Evolutionary conservation across 2,329 filamentous ascomycete species (phyloP).

Genomic region (Trichoderma simmonsii): DNA sequence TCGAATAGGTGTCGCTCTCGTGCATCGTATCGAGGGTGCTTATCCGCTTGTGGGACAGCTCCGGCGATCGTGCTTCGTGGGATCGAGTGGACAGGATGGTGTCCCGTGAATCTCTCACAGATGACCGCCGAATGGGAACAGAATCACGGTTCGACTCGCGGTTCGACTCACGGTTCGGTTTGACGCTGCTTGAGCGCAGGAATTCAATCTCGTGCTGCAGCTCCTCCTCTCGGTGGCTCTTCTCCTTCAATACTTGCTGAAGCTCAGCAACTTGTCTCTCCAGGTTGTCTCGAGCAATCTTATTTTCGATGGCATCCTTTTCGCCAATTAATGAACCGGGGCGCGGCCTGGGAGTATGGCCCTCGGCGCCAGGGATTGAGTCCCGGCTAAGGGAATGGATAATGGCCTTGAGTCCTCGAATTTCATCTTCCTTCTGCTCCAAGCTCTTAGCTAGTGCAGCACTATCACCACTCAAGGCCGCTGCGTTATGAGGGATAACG

Average conservation of each 20-base stretch:
- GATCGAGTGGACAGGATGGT: conserved; percentile 59
- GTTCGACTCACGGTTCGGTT: conserved; percentile 27
- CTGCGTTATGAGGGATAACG: conserved; percentile 38
- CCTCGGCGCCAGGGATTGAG: conserved; percentile 46
- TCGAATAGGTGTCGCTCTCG: conserved; percentile 67
- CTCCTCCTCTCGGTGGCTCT: conserved; percentile 74
- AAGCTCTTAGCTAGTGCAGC: conserved; percentile 66
- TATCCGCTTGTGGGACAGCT: conserved; percentile 47
- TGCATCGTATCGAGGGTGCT: conserved; percentile 65
- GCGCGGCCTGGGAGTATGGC: conserved; percentile 28
- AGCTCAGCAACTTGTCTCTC: conserved; percentile 80
- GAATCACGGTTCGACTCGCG: conserved; percentile 26
- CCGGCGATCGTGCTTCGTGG: conserved; percentile 45
- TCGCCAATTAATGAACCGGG: conserved; percentile 34
- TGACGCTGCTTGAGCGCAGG: conserved; percentile 47
- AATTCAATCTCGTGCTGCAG: conserved; percentile 76
- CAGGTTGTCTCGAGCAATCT: conserved; percentile 57
- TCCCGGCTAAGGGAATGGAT: conserved; percentile 91
- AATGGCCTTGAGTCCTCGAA: conserved; percentile 93
- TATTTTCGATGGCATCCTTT: conserved; percentile 31
- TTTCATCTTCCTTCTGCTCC: conserved; percentile 95
- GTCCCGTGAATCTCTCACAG: conserved; percentile 63
- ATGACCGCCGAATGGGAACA: conserved; percentile 51
- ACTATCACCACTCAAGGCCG: conserved; percentile 37
- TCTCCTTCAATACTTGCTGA: conserved; percentile 68